phyloP scores from a whole-genome alignment of 1,284 basidiomycete genomes.

The Ustilago trichophora region DNA sequence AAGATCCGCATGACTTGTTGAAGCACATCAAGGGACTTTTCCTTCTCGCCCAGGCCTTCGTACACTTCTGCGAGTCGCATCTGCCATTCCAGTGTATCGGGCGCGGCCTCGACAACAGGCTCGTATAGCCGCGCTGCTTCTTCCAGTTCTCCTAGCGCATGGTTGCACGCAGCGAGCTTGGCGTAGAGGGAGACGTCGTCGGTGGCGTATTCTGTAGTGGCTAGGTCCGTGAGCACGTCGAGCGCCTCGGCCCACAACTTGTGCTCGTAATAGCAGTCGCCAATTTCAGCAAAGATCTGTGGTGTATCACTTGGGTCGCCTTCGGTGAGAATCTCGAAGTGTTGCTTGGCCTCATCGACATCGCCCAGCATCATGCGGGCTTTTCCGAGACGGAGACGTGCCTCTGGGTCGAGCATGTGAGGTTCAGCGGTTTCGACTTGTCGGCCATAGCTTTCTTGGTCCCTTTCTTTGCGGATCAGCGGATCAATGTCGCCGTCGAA shows the following conservation, averaged over 20 bases:
- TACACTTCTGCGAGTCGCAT: slow-evolving; percentile 79
- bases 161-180: slow-evolving; percentile 58
- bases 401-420: slow-evolving; percentile 79
- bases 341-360: slow-evolving; percentile 78
- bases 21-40: slow-evolving; percentile 84
- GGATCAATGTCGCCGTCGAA: slow-evolving; percentile 72
- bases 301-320: slow-evolving; percentile 44
- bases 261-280: slow-evolving; percentile 57
- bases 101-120: slow-evolving; percentile 78
- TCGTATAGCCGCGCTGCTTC: slow-evolving; percentile 54
- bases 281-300: slow-evolving; percentile 53
- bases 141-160: slow-evolving; percentile 44
- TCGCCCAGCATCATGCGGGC: slow-evolving; percentile 84
- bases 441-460: slow-evolving; percentile 61
- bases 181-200: slow-evolving; percentile 52
- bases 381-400: slow-evolving; percentile 85
- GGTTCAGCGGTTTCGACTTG: slow-evolving; percentile 67
- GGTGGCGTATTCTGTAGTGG: slow-evolving; percentile 26
- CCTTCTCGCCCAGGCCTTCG: slow-evolving; percentile 78
- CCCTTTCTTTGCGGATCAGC: slow-evolving; percentile 36
- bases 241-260: slow-evolving; percentile 54
- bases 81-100: slow-evolving; percentile 74
- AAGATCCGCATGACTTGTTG: slow-evolving; percentile 72
- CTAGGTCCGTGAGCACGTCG: slow-evolving; percentile 45
- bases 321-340: slow-evolving; percentile 55